Percentiles rank a stretch among this genome's conserved stretches.
Conservation (phyloP, 2,329 filamentous ascomycete species). For the Arachnomyces sp. region DNA sequence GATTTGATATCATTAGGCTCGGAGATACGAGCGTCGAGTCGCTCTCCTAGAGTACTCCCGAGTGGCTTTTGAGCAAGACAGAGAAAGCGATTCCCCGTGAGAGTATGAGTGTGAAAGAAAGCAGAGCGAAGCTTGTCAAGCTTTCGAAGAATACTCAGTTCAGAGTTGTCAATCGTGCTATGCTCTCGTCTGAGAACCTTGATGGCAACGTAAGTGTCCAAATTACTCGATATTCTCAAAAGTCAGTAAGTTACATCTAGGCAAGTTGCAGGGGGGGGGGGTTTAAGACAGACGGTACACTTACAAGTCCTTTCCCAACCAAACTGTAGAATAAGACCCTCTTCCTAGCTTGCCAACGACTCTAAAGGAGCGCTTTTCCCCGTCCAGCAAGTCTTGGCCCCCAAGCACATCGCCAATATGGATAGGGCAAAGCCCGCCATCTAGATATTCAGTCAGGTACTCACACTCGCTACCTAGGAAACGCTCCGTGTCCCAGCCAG, state of each 20-base stretch:
- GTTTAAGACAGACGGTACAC: neutral
- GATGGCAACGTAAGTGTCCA: slow-evolving; percentile 1
- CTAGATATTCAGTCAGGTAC: neutral
- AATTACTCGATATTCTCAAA: neutral
- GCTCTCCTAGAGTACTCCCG: slow-evolving; percentile 3
- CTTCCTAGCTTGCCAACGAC: slow-evolving; percentile 10
- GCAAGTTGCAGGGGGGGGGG: neutral
- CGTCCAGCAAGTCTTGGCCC: slow-evolving; percentile 6
- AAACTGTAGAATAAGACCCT: slow-evolving; percentile 12
- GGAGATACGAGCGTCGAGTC: neutral
- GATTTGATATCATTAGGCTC: neutral
- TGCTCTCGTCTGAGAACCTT: slow-evolving; percentile 4
- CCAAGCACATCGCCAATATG: slow-evolving; percentile 8
- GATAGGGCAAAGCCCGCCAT: slow-evolving; percentile 7
- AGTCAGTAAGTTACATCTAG: slow-evolving; percentile 1
- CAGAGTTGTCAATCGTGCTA: slow-evolving; percentile 8
- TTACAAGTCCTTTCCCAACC: slow-evolving; percentile 8
- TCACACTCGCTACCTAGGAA: slow-evolving; percentile 3
- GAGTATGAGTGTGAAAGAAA: slow-evolving; percentile 7
- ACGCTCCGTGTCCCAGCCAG: neutral
- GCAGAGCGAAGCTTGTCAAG: slow-evolving; percentile 6
- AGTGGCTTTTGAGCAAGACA: slow-evolving; percentile 10
- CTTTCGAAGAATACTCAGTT: slow-evolving; percentile 8
- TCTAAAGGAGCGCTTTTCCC: slow-evolving; percentile 3
- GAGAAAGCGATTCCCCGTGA: slow-evolving; percentile 1